Percentiles rank a stretch among this genome's conserved stretches.
phyloP scores from a whole-genome alignment of 805 yeast genomes.

The Blastobotrys muscicola region DNA sequence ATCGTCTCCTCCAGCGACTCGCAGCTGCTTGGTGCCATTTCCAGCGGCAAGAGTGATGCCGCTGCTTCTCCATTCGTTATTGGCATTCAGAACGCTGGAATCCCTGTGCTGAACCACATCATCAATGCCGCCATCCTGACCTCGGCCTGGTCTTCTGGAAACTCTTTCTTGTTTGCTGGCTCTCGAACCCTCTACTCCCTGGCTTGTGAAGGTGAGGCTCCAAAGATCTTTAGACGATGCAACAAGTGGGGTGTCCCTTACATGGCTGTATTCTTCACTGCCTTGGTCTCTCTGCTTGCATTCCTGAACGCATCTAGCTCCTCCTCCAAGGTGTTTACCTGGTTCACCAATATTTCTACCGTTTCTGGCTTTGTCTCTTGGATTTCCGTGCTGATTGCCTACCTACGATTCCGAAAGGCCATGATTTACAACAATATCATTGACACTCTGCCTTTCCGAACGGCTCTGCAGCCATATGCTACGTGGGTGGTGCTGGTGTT shows the following conservation, averaged over 20 bases:
- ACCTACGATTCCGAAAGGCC: constrained; percentile 58
- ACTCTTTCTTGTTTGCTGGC: constrained; percentile 51
- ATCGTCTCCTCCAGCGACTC: constrained; percentile 64
- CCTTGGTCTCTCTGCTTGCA: constrained; percentile 50
- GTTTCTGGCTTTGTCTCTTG: constrained; percentile 60
- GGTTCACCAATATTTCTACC: constrained; percentile 59
- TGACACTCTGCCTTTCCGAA: constrained; percentile 50
- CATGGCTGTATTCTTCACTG: constrained; percentile 55
- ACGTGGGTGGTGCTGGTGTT: constrained; percentile 45
- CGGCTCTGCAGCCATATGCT: constrained; percentile 48
- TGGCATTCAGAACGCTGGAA: constrained; percentile 45
- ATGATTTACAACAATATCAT: constrained; percentile 41
- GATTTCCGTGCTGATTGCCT: constrained; percentile 45
- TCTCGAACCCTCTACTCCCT: constrained; percentile 49
- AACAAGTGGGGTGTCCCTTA: constrained; percentile 65
- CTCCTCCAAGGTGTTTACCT: constrained; percentile 46
- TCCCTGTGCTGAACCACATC: constrained; percentile 42
- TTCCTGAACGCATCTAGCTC: constrained; percentile 55
- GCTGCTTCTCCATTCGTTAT: constrained; percentile 55
- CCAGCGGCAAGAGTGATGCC: constrained; percentile 52
- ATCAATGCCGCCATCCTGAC: constrained; percentile 46
- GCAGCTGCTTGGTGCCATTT: constrained; percentile 37
- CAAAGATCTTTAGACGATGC: constrained; percentile 52
- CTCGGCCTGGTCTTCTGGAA: constrained; percentile 50
- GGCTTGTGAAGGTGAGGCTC: constrained; percentile 55